Evolutionary conservation across 495 filamentous ascomycete genomes (phyloP), one percentile per base, ranked within the genome.

Genomic region (Penicillium canariense): DNA sequence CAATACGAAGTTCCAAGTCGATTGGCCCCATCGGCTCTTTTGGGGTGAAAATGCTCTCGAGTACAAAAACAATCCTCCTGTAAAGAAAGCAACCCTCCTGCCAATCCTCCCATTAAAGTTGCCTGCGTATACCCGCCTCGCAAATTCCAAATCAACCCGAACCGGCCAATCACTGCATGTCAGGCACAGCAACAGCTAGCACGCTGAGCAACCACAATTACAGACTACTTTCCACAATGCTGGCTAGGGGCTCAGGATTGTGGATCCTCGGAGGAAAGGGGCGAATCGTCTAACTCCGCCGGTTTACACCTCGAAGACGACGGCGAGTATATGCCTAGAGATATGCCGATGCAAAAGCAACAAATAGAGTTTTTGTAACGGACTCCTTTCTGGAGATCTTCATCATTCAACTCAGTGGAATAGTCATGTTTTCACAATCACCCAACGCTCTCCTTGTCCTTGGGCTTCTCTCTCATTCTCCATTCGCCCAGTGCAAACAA

Each of bases 381-480:
- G n/a, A 23, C 20, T 23, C 11, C n/a, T 23, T 17, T 12, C 6
- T 30, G 2, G 8, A 31, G 10, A 46, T 6, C 31, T 2, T 17
- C 43, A 23, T 42, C 38, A n/a, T 23, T 12, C 20, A 5, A 10
- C 10, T 12, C 4, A 22, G 38, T 23, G 18, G 23, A 28, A 5
- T 46, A 3, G 12, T 5, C 45, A 57, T 57, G 48, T 10, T 50
- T 25, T 22, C 1, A 22, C 27, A 15, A 31, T 30, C 17, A 30
- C 27, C 18, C 40, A 50, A 36, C 27, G 30, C 36, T 14, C 50
- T 42, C 42, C 36, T 52, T 42, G 40, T 49, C 18, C 52, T 36
- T 45, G 43, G 43, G 23, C 53, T 55, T 48, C 43, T 42, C 31
- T 17, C 35, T 23, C 38, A 25, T 23, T 22, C 39, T 38, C 35